Conservation (phyloP, 306 rosid species). For the Datisca glomerata region DNA sequence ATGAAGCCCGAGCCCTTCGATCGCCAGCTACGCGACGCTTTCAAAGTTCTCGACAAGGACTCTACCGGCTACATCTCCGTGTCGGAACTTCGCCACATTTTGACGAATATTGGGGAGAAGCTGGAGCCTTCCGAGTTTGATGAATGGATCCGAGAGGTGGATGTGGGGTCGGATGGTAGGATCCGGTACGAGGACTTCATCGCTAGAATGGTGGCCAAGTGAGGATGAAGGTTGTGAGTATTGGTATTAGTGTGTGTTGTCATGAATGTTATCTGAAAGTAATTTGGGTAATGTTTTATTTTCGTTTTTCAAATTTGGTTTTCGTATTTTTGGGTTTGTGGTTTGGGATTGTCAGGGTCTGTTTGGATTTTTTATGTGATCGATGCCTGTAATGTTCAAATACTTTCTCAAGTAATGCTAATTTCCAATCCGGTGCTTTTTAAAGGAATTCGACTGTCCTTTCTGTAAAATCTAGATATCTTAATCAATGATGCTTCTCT, state of each 20-base stretch:
- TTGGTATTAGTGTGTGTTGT: slow-evolving; percentile 13
- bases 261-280: slow-evolving; percentile 9
- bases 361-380: slow-evolving; percentile 23
- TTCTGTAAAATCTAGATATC: slow-evolving; percentile 5
- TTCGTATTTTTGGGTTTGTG: background rate
- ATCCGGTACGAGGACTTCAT: slow-evolving; percentile 97
- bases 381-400: slow-evolving; percentile 7
- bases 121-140: slow-evolving; percentile 91
- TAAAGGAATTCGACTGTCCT: slow-evolving; percentile 7
- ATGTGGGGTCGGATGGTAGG: slow-evolving; percentile 79
- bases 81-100: slow-evolving; percentile 84
- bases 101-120: slow-evolving; percentile 94
- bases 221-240: slow-evolving; percentile 17
- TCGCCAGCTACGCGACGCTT: slow-evolving; percentile 91
- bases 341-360: slow-evolving; percentile 8
- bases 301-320: background rate
- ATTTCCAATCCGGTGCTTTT: slow-evolving; percentile 7
- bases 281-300: slow-evolving; percentile 18
- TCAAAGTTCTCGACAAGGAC: slow-evolving; percentile 92
- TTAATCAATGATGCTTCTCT: slow-evolving; percentile 8
- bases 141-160: slow-evolving; percentile 98
- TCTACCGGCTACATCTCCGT: slow-evolving; percentile 68
- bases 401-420: slow-evolving; percentile 22
- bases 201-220: slow-evolving; percentile 95
- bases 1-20: slow-evolving; percentile 96